Base-by-base conservation (phyloP, 371 early-diverging fungal genomes). In the Actinomortierella wolfii region DNA sequence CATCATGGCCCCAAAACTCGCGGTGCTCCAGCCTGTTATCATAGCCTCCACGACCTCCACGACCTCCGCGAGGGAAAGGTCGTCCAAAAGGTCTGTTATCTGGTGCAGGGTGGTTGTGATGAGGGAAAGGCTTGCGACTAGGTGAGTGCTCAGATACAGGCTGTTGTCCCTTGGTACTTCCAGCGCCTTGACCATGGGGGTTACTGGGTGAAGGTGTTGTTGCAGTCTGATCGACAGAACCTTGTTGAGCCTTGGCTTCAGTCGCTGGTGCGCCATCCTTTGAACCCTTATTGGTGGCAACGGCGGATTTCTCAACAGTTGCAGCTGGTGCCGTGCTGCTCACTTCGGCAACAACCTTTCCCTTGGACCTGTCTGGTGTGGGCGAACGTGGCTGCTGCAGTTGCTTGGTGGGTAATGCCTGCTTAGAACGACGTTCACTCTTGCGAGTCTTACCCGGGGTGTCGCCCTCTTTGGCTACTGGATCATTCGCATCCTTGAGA, bases 1-100 rank as follows among this genome's bases (percentile, higher is more conserved):
- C 83, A 60, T 84, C 84, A 57, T 86, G 85, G 17, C 81, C 79
- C 84, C 86, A 84, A 57, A 86, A 84, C 48, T 78, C 71, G 3
- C 85, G 84, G 26, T 81, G 79, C 42, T 83, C 83, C 41, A 83
- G 56, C 29, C 80, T 82, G 44, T 78, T 74, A 46, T 84, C 76
- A 48, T 84, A 83, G 59, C 83, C 86, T 42, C 78, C 81, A 25
- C 81, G 76, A 54, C 85, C 47, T 78, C 61, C 17, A 79, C 67
- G 23, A 79, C 81, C 34, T 59, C 78, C 73, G 47, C 63, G 63
- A 3, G 63, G 63, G 48, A 48, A 13, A 24, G 56, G 21, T 11
- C 21, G 24, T 45, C 34, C 34, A 11, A 34, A 34, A 34, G 34
- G 34, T 66, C 28, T 53, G 51, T 20, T 62, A 57, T 17, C 52